Percentiles rank a stretch among this genome's conserved stretches.
phyloP scores from a whole-genome alignment of 176 grass and related monocot genomes.

The Carex pumila region DNA sequence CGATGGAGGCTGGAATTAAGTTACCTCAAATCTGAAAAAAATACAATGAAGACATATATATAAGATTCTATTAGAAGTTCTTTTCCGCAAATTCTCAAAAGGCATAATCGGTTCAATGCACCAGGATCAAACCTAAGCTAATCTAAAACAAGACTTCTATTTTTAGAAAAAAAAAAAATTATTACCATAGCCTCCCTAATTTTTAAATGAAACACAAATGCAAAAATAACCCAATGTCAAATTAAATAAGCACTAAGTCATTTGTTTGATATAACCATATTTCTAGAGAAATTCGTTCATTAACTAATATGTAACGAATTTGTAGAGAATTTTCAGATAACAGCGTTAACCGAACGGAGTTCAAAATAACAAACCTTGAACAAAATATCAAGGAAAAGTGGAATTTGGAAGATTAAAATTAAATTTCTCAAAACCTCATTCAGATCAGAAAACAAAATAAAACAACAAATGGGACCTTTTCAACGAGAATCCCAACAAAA shows the following conservation, averaged over 20 bases:
- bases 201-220: background rate
- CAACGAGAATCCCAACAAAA: background rate
- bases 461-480: background rate
- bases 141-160: slow-evolving; percentile 20
- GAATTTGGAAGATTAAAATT: background rate
- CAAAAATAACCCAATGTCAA: background rate
- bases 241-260: background rate
- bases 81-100: background rate
- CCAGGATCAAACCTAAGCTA: slow-evolving; percentile 9
- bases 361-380: background rate
- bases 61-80: slow-evolving; percentile 3
- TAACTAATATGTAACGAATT: background rate
- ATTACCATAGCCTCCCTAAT: background rate
- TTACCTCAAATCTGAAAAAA: slow-evolving; percentile 19
- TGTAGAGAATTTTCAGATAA: background rate
- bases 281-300: background rate
- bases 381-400: background rate
- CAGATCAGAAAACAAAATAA: background rate
- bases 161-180: slow-evolving; percentile 8
- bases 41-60: slow-evolving; percentile 5
- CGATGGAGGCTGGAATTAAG: slow-evolving; percentile 13
- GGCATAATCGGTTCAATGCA: background rate
- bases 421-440: background rate
- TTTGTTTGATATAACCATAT: background rate
- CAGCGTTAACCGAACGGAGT: background rate